Base-by-base conservation (phyloP, 345 rosid species). In the Noccaea caerulescens region DNA sequence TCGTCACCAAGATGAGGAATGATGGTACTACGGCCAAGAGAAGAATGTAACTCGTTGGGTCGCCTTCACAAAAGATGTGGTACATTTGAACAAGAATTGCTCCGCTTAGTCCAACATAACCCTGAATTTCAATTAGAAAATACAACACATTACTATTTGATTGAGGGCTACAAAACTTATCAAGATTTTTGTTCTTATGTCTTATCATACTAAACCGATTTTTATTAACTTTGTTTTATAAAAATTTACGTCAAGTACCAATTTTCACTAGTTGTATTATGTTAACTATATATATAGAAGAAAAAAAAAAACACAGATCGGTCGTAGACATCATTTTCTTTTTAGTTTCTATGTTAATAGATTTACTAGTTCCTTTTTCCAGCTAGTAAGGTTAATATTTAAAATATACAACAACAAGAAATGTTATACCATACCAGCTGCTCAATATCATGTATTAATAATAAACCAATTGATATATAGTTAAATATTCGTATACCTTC, bases 71-170 rank as follows among this genome's bases (percentile, higher is more conserved):
- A 11, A 81, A 69, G 1, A 89, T 85, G 16, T 83, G 73, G 66
- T 91, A 93, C 56, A 84, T 68, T 76, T 87, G 96, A 76, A 90
- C 88, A 6, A 93, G 76, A 10, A 87, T 75, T 33, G 97, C 97
- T 51, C 97, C 92, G 67, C 98, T 85, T 71, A 93, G 81, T 65
- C 98, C 98, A 16, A 90, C 85, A 82, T 85, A 93, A 3, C 97
- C 97, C 98, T 93, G 18, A 6, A 56, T 14, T 45, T 3, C 0
- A 10, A 25, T 44, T 10, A 9, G 1, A 23, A 56, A 37, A 56
- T 14, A 64, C 10, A 71, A 1, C 46, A 41, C 4, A 41, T 58
- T 39, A 10, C 18, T 16, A 11, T 59, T 58, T 63, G 56, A 14
- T 13, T 8, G 23, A 47, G 4, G 9, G 39, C 51, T 2, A 30